Base-by-base conservation (phyloP, 352 stramenopile genomes). In the Pythium dissimile region DNA sequence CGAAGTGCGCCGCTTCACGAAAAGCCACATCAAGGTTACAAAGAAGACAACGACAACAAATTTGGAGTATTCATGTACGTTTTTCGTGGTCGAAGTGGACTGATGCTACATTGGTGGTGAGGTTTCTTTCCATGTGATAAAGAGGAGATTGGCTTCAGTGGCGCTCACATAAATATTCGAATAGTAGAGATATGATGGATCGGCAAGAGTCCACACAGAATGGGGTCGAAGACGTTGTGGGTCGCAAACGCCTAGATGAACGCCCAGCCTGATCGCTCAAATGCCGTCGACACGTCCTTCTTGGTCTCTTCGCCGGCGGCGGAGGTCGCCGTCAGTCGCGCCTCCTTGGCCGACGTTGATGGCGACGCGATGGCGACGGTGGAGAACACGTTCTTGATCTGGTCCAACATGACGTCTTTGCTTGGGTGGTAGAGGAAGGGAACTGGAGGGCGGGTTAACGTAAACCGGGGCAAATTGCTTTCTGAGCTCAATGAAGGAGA, bases 361-460 rank as follows among this genome's bases (percentile, higher is more conserved):
- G 51, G 34, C 41, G 75, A 71, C 37, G 59, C 56, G 51, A 75
- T 43, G 48, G 73, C 45, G 9, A 73, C 65, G 48, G 67, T 64
- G 10, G 69, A 41, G 38, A 89, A 66, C 32, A 84, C 75, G 66
- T 71, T 75, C 74, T 90, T 90, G 62, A 90, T 66, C 59, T 87
- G 75, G 67, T 90, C 75, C 56, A 90, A 66, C 80, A 90, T 90
- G 26, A n/a, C n/a, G n/a, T n/a, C n/a, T n/a, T n/a, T n/a, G n/a
- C n/a, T n/a, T n/a, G 46, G 46, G 32, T 15, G 20, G 15, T 24
- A 15, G 24, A 35, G 24, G 43, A 23, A 20, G 8, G 7, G 43
- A 4, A 49, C 11, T 24, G 5, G 43, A 27, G 8, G 32, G 12
- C 42, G n/a, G 20, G 31, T 18, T n/a, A 21, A 51, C 46, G 46